Evolutionary conservation across 2,329 filamentous ascomycete genomes (phyloP).

Genomic region (Fusarium buharicum): DNA sequence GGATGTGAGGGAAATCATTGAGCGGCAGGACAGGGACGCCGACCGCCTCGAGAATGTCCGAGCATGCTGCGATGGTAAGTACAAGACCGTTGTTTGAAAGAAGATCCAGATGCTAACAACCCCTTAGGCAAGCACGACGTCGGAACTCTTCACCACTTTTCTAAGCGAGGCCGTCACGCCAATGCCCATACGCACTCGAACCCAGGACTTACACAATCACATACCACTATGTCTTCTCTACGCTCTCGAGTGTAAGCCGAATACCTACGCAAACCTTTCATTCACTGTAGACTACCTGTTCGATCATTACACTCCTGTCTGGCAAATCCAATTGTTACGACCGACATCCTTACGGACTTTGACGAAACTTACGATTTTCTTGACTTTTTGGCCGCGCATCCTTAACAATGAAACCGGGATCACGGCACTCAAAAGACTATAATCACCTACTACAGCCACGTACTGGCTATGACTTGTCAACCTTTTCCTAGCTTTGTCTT

Average conservation of each 20-base stretch:
- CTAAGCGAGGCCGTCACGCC: constrained; percentile 57
- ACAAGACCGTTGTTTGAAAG: neutral
- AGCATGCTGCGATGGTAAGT: constrained; percentile 95
- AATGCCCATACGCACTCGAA: constrained; percentile 52
- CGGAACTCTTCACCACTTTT: constrained; percentile 63
- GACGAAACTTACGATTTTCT: constrained; percentile 47
- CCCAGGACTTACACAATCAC: constrained; percentile 50
- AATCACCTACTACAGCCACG: constrained; percentile 39
- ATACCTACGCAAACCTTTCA: constrained; percentile 12
- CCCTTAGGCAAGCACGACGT: constrained; percentile 77
- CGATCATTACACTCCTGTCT: constrained; percentile 20
- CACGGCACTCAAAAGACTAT: constrained; percentile 34
- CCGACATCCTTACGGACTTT: constrained; percentile 45
- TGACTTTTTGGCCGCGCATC: constrained; percentile 30
- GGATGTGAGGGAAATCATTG: constrained; percentile 82
- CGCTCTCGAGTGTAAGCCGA: constrained; percentile 50
- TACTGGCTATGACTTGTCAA: constrained; percentile 41
- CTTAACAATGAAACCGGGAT: constrained; percentile 31
- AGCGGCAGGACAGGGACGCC: constrained; percentile 78
- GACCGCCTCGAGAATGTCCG: constrained; percentile 93
- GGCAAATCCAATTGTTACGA: constrained; percentile 40
- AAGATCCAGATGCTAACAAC: constrained; percentile 31
- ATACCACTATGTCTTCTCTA: constrained; percentile 51
- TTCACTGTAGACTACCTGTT: constrained; percentile 11
- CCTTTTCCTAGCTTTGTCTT: constrained; percentile 25